phyloP scores from a whole-genome alignment of 2,329 filamentous ascomycete genomes.

The Cladosporium oxysporum region DNA sequence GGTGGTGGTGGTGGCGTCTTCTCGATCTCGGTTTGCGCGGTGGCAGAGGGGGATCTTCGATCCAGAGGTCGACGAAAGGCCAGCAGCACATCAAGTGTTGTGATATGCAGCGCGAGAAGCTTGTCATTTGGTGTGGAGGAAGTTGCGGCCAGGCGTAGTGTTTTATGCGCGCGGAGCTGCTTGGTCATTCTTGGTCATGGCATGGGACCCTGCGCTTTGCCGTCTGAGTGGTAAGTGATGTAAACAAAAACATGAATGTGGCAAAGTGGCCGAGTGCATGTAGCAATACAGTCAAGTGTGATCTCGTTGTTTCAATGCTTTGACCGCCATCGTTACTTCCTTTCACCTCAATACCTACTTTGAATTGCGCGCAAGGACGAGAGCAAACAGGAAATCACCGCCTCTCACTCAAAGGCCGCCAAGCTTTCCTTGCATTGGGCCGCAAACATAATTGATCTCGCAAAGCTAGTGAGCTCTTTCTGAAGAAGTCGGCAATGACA shows the following conservation, averaged over 20 bases:
- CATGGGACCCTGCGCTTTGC: not conserved
- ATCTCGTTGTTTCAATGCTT: not conserved
- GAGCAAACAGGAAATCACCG: not conserved
- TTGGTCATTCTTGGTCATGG: not conserved
- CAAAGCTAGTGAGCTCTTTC: not conserved
- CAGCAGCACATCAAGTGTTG: conserved; percentile 29
- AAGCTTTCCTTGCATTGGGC: not conserved
- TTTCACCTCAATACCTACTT: not conserved
- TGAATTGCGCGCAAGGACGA: not conserved
- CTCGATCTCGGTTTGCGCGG: conserved; percentile 14
- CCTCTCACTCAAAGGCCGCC: not conserved
- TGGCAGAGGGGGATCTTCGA: conserved; percentile 29
- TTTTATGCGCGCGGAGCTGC: not conserved
- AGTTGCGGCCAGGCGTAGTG: conserved; percentile 1
- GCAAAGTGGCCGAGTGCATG: not conserved
- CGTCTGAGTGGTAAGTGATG: not conserved
- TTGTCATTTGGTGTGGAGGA: conserved; percentile 6
- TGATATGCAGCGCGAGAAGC: conserved; percentile 11
- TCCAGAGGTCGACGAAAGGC: conserved; percentile 34
- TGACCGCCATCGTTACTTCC: not conserved
- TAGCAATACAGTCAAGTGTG: not conserved
- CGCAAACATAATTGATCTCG: not conserved
- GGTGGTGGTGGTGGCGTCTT: conserved; percentile 17
- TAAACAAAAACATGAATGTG: not conserved
- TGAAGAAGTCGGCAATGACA: not conserved